phyloP scores from a whole-genome alignment of 23 red algal species.

The Rhodosorus marinus region DNA sequence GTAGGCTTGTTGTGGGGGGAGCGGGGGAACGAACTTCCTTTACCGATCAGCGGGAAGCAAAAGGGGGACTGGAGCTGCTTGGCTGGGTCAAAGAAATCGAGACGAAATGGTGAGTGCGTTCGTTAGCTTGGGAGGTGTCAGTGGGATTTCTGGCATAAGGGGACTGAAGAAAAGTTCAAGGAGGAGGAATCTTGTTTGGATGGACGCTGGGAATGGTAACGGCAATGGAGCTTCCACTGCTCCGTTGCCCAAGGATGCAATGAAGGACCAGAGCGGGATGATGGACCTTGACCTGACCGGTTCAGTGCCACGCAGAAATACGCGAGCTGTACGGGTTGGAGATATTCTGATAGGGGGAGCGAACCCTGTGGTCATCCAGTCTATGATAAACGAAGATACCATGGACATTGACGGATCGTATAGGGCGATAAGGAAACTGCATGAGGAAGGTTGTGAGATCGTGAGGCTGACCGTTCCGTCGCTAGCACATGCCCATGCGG shows the following conservation, averaged over 20 bases:
- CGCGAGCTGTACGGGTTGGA: constrained; percentile 77
- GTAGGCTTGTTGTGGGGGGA: too few species aligned
- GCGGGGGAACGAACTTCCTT: too few species aligned
- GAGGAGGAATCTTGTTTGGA: too few species aligned
- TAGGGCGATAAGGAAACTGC: constrained; percentile 53
- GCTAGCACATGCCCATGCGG: constrained; percentile 85
- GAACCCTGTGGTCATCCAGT: constrained; percentile 92
- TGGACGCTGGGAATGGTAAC: too few species aligned
- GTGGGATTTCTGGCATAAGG: too few species aligned
- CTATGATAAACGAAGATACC: constrained; percentile 99
- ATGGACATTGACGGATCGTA: constrained; percentile 66
- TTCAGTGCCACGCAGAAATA: constrained; percentile 53
- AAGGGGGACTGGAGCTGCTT: too few species aligned
- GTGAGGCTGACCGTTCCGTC: constrained; percentile 74
- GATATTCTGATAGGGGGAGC: constrained; percentile 67
- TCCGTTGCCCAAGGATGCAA: constrained; percentile 19
- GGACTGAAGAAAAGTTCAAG: too few species aligned
- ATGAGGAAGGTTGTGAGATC: constrained; percentile 95
- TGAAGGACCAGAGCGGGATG: constrained; percentile 56
- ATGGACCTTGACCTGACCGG: constrained; percentile 43
- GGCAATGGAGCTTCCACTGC: too few species aligned
- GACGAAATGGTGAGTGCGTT: too few species aligned
- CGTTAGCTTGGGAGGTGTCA: too few species aligned
- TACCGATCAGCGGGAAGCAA: too few species aligned
- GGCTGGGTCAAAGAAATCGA: too few species aligned